These are phyloP conservation scores for Linum tenue DNA, from an alignment of 345 rosid genomes.

Conservation along the genomic window DNA sequence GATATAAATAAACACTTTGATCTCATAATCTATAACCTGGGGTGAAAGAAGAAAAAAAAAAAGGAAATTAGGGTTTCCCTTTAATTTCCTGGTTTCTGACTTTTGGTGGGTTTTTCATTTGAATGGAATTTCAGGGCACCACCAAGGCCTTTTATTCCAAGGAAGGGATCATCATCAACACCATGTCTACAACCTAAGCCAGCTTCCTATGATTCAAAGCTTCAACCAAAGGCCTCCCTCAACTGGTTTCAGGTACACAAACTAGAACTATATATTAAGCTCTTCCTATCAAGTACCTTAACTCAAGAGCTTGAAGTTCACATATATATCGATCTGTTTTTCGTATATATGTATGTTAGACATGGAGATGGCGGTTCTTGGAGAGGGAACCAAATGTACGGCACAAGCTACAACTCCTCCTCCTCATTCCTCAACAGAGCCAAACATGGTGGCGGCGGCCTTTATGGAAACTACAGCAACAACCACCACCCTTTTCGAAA, in stretches of 20 bases:
- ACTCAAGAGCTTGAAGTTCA: not conserved
- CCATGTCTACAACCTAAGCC: conserved; percentile 47
- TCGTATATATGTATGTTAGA: conserved; percentile 18
- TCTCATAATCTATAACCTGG: too few species aligned
- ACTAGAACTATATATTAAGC: not conserved
- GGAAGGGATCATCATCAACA: conserved; percentile 29
- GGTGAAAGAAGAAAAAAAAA: too few species aligned
- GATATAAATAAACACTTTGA: too few species aligned
- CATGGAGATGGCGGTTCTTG: conserved; percentile 32
- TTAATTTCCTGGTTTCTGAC: not conserved
- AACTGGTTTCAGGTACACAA: conserved; percentile 17
- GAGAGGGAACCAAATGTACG: conserved; percentile 25
- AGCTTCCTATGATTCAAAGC: conserved; percentile 49
- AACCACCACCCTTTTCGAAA: not conserved
- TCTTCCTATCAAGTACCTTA: not conserved
- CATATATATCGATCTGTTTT: not conserved
- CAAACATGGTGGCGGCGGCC: conserved; percentile 15
- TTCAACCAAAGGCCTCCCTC: conserved; percentile 42
- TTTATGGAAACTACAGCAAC: not conserved
- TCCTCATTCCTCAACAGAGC: conserved; percentile 6
- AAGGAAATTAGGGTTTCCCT: conserved; percentile 26
- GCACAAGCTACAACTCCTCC: conserved; percentile 9
- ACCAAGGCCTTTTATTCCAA: conserved; percentile 33
- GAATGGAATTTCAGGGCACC: conserved; percentile 24
- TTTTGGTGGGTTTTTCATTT: conserved; percentile 7